Evolutionary conservation across 2,329 filamentous ascomycete species (phyloP), one percentile per base, ranked within the genome.

Genomic region (Paracorniculantispora psalliotae): DNA sequence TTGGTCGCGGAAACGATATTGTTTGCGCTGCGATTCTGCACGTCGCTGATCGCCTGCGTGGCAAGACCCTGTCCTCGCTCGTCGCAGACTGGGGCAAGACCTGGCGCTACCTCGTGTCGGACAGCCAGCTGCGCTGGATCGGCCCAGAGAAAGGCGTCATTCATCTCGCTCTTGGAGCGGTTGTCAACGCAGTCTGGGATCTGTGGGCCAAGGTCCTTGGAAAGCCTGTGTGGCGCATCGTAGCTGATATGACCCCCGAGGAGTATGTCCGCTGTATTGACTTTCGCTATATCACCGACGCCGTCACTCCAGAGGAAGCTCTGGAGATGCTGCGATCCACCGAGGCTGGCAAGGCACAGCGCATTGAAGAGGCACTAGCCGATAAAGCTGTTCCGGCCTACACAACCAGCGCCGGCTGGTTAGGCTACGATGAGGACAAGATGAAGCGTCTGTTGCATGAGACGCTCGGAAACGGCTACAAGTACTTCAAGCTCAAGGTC

Each of bases 71-170:
- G 57, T 86, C 88, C 47, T 88, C 87, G 8, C 84, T 96, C 44
- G 89, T 91, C 48, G 78, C 81, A 52, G 82, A 96, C 78, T 94
- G 90, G 91, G 91, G 91, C 64, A 79, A 88, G 73, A 96, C 92
- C 50, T 96, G 92, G 92, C 85, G 92, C 26, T 86, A 96, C 73
- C 85, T 96, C n/a, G 91, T 96, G 67, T 89, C 88, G 63, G 92
- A 96, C 80, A 90, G 85, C 66, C 92, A 96, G 74, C 81, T 96
- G 57, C 89, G 92, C 59, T 96, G 92, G 92, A 94, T 96, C 69
- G 92, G 92, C 0, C 92, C 92, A 0, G 92, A 96, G 69, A 96
- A 96, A 76, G 92, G 92, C 61, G 92, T 96, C 47, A 96, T 96
- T 66, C 92, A 96, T 74, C 88, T 97, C 8, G 92, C 92, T 1